Base-by-base conservation (phyloP, 208 protist genomes). In the Blechomonas ayalai region DNA sequence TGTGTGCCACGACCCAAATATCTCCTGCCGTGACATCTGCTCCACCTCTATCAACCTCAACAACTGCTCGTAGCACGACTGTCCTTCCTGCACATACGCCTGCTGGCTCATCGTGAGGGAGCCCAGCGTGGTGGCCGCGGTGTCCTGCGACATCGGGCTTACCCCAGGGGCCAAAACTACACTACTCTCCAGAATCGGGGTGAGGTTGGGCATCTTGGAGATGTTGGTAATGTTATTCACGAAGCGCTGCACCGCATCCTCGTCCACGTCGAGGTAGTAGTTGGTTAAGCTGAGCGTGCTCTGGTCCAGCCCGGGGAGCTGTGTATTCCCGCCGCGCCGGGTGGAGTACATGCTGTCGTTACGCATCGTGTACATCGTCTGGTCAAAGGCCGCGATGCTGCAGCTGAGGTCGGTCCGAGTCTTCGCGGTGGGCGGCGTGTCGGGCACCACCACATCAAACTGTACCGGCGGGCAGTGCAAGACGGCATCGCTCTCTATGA, bases 261-360 rank as follows among this genome's bases (percentile, higher is more conserved):
- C 44, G 33, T 74, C 57, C 19, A 91, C 77, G 23, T 82, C 68
- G 42, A 46, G 43, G 40, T 80, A 67, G 47, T 69, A 71, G 54
- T 91, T 91, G 10, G 82, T 86, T 41, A 90, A 77, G 45, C 67
- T 82, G 59, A 82, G n/a, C n/a, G n/a, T 72, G 41, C 63, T 74
- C 40, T 52, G 55, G 32, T 72, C 55, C 1, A 72, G 44, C 16
- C 10, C 3, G 28, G 24, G 49, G 46, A 35, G 49, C 46, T 36
- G 25, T n/a, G n/a, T 27, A 41, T 13, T 41, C 13, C 23, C 26
- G 37, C 36, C 55, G 24, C 42, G 35, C 28, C 50, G 50, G 13
- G 27, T 23, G 1, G 43, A 8, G 22, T 24, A 26, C 10, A 71
- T 46, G 50, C 58, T 73, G 15, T 64, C 53, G 31, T 82, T 73